phyloP scores from a whole-genome alignment of 208 protist species.

The Trypanosoma boissoni region DNA sequence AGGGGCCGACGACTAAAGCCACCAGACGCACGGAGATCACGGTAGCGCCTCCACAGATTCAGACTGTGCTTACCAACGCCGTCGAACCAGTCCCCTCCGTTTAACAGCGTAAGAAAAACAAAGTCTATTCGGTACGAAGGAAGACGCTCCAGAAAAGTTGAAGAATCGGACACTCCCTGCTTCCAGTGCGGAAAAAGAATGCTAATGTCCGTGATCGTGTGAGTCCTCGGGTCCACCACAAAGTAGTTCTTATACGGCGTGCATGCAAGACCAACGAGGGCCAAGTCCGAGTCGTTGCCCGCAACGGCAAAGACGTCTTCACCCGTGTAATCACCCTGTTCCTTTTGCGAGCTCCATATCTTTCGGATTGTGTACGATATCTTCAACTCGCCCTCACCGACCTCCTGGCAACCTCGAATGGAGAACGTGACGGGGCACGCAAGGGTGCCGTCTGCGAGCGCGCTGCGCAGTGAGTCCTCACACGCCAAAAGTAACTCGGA shows the following conservation, averaged over 20 bases:
- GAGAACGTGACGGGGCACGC: conserved; percentile 3
- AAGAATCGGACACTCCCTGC: conserved; percentile 38
- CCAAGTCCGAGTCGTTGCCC: conserved; percentile 84
- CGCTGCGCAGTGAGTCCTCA: conserved; percentile 37
- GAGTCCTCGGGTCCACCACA: conserved; percentile 53
- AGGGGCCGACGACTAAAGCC: conserved; percentile 56
- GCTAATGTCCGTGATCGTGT: conserved; percentile 40
- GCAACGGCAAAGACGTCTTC: conserved; percentile 67
- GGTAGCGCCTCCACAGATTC: conserved; percentile 66
- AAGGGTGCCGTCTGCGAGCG: background rate
- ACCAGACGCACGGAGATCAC: conserved; percentile 60
- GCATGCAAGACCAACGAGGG: conserved; percentile 59
- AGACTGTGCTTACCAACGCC: conserved; percentile 45
- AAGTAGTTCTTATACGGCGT: conserved; percentile 55
- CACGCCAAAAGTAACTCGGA: conserved; percentile 75
- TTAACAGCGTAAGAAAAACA: conserved; percentile 73
- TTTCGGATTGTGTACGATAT: conserved; percentile 52
- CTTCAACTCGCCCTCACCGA: conserved; percentile 85
- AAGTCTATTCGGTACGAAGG: conserved; percentile 84
- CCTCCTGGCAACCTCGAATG: conserved; percentile 44
- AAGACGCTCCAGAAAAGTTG: conserved; percentile 40
- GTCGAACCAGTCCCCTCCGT: conserved; percentile 77
- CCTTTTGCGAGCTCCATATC: conserved; percentile 30
- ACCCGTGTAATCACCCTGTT: conserved; percentile 31
- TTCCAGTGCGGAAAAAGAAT: conserved; percentile 75